Evolutionary conservation across 2,329 filamentous ascomycete genomes (phyloP), one percentile per base, ranked within the genome.

Genomic region (Microsporum ferrugineum): DNA sequence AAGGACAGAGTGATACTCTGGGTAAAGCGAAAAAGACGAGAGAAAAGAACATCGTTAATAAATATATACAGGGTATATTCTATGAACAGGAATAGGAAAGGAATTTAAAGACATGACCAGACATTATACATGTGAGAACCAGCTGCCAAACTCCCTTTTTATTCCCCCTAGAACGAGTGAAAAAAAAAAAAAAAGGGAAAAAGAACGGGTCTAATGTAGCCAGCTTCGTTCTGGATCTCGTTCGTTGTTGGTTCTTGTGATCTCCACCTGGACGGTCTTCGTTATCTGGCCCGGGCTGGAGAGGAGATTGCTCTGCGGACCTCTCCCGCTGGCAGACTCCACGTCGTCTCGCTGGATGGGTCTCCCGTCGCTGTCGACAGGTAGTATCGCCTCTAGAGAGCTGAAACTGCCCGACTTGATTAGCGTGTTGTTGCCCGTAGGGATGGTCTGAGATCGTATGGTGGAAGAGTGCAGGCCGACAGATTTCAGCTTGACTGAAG

Each of bases 31-130:
- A 12, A 41, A 23, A 31, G 23, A 33, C 3, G 23, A 51, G 47
- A 33, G 23, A 33, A 51, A 33, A 33, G 12, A 53, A 29, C 29
- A 43, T 43, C n/a, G n/a, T 4, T 43, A 23, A 23, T 17, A 17
- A 53, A n/a, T 53, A 53, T 53, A 33, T 53, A 53, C 49, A 53
- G 49, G 49, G 49, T 53, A 53, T 53, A 53, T 34, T 23, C 49
- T 33, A 53, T 33, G 49, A 5, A 34, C 29, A 53, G 6, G 29
- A 53, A 53, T n/a, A 14, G 29, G 14, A 49, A 34, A 53, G 6
- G 29, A 53, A 27, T n/a, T 53, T 53, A 27, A 27, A 33, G 49
- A 12, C 49, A 34, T 53, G 31, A 53, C 17, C 43, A n/a, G 49
- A 33, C 49, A 53, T 53, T n/a, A 53, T 53, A 53, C 27, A 10